Evolutionary conservation across 306 rosid species (phyloP).

Genomic region (Medicago truncatula): MtrunA17r5.0-ANR NC_053048.1:39405001-39405500

Average conservation of each 20-base stretch:
- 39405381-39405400: conserved; percentile 29
- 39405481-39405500: conserved; percentile 34
- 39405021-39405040: conserved; percentile 68
- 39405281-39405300: conserved; percentile 51
- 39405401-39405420: conserved; percentile 40
- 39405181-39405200: not conserved
- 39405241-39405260: conserved; percentile 49
- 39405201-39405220: conserved; percentile 31
- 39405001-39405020: conserved; percentile 65
- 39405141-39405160: not conserved
- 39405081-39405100: not conserved
- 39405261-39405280: conserved; percentile 53
- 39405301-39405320: conserved; percentile 24
- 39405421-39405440: conserved; percentile 32
- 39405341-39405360: conserved; percentile 39
- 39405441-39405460: conserved; percentile 14
- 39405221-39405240: conserved; percentile 83
- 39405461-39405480: conserved; percentile 27
- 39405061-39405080: not conserved
- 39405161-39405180: not conserved
- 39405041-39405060: conserved; percentile 67
- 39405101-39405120: conserved; percentile 33
- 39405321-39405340: conserved; percentile 24
- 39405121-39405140: conserved; percentile 14
- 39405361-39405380: conserved; percentile 31